Evolutionary conservation across 768 basidiomycete species (phyloP).

Genomic region (Suillus americanus): DNA sequence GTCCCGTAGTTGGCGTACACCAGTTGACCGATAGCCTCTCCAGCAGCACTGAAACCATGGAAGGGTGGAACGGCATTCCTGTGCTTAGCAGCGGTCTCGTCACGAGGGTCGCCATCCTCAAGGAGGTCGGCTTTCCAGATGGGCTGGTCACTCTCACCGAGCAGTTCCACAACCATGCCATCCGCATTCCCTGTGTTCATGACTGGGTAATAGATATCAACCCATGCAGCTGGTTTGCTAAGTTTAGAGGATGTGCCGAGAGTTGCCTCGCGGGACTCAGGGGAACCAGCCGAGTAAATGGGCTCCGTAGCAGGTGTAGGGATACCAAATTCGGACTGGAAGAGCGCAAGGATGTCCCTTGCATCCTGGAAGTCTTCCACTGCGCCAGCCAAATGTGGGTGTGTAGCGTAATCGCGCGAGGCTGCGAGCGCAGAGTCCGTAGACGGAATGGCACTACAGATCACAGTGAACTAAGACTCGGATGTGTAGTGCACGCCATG

Average conservation of each 20-base stretch:
- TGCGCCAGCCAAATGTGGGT: slow-evolving; percentile 75
- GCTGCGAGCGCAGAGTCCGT: slow-evolving; percentile 55
- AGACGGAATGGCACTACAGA: slow-evolving; percentile 52
- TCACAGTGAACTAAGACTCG: not conserved
- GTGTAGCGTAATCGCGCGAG: slow-evolving; percentile 59
- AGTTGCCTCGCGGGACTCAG: slow-evolving; percentile 66
- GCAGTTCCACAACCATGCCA: slow-evolving; percentile 64
- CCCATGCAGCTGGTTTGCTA: slow-evolving; percentile 66
- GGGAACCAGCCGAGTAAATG: slow-evolving; percentile 70
- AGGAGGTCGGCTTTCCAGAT: slow-evolving; percentile 73
- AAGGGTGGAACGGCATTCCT: slow-evolving; percentile 73
- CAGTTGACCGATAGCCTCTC: slow-evolving; percentile 66
- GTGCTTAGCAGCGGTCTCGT: slow-evolving; percentile 70
- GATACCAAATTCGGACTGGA: slow-evolving; percentile 66
- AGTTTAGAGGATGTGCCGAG: slow-evolving; percentile 49
- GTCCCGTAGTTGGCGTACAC: slow-evolving; percentile 83
- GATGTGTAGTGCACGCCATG: not conserved
- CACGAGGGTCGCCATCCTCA: slow-evolving; percentile 68
- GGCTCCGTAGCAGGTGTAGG: slow-evolving; percentile 40
- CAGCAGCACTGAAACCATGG: slow-evolving; percentile 81
- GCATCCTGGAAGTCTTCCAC: slow-evolving; percentile 62
- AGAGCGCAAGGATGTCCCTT: slow-evolving; percentile 61
- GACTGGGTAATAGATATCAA: slow-evolving; percentile 86
- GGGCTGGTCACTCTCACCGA: slow-evolving; percentile 51
- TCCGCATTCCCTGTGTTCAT: slow-evolving; percentile 68